Conservation (phyloP, 192 early-diverging fungal genomes). For the Backusella macrospora region DNA sequence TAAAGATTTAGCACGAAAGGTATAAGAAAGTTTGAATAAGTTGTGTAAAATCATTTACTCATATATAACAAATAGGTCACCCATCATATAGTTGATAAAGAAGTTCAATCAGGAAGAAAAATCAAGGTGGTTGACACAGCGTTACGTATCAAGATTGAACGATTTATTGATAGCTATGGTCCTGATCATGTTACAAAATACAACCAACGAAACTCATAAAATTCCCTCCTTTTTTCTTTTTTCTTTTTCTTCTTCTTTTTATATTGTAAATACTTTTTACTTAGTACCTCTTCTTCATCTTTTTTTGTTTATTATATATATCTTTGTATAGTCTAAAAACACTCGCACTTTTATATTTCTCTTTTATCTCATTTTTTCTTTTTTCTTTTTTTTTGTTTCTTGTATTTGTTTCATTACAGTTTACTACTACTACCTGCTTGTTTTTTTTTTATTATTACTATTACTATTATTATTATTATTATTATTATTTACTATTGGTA, state of each 20-base stretch:
- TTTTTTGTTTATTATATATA: too few species aligned
- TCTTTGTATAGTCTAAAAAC: neutral
- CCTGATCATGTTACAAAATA: slow-evolving; percentile 26
- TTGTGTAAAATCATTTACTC: neutral
- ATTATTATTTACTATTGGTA: neutral
- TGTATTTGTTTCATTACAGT: too few species aligned
- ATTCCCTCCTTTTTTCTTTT: neutral
- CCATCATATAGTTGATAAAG: slow-evolving; percentile 55
- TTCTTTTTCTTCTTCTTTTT: neutral
- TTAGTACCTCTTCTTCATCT: neutral
- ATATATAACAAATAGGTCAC: slow-evolving; percentile 40
- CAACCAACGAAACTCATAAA: slow-evolving; percentile 7
- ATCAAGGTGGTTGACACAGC: slow-evolving; percentile 40
- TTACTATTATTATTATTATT: too few species aligned
- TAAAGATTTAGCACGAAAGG: slow-evolving; percentile 55
- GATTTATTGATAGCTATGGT: slow-evolving; percentile 47
- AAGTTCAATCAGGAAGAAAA: slow-evolving; percentile 47
- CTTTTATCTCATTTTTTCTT: too few species aligned
- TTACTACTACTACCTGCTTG: too few species aligned
- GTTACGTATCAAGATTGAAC: slow-evolving; percentile 51
- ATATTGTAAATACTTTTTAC: slow-evolving; percentile 3
- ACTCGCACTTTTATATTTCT: neutral
- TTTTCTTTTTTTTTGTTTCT: neutral
- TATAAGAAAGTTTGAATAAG: slow-evolving; percentile 12
- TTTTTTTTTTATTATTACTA: too few species aligned